Conservation (phyloP, 2,329 filamentous ascomycete species). For the Aaosphaeria arxii region DNA sequence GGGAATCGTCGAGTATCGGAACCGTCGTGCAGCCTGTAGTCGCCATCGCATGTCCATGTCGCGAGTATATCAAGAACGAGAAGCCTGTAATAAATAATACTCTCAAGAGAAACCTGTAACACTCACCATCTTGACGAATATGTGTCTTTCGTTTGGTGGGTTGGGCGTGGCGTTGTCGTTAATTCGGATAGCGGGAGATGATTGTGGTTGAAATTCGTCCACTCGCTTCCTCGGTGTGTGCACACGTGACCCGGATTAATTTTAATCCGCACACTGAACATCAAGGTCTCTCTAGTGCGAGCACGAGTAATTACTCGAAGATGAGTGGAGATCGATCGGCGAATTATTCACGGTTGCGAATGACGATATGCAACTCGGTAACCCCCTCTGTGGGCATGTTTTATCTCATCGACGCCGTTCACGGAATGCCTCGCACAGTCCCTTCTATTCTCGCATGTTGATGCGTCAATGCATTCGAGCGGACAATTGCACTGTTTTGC, state of each 20-base stretch:
- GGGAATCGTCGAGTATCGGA: no score
- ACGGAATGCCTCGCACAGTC: no score
- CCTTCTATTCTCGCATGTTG: no score
- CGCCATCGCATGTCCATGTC: conserved; percentile 23
- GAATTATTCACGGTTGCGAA: no score
- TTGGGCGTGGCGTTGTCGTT: conserved; percentile 33
- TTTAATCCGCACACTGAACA: conserved; percentile 2
- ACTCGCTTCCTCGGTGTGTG: background rate
- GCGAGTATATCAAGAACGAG: conserved; percentile 10
- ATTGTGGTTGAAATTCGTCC: background rate
- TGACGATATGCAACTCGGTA: no score
- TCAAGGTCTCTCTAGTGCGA: no score
- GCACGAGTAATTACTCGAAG: no score
- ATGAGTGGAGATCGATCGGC: no score
- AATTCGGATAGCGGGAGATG: background rate
- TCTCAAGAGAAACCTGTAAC: background rate
- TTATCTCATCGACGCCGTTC: no score
- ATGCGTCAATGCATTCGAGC: no score
- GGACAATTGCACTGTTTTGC: no score
- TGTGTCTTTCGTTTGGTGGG: conserved; percentile 30
- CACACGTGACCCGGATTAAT: conserved; percentile 25
- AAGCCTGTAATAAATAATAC: background rate
- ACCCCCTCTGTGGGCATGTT: no score
- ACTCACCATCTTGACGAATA: conserved; percentile 43
- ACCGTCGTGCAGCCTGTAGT: background rate